A percentile compares a stretch with the other conserved stretches of the same genome.
phyloP scores from a whole-genome alignment of 164 flowering plant genomes.

The Magnolia kwangsiensis region DNA sequence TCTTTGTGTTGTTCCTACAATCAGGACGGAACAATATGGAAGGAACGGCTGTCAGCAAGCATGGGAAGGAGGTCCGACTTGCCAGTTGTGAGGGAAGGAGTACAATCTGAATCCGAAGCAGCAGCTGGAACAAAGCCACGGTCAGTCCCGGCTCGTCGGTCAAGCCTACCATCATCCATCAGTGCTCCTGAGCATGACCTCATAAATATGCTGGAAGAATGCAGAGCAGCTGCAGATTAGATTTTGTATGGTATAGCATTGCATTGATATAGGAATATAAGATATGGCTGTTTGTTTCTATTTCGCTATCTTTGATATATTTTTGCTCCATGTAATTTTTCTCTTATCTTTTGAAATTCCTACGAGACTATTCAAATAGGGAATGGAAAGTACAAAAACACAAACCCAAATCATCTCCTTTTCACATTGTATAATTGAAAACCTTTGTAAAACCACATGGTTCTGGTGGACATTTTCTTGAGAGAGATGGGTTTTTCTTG shows the following conservation, averaged over 20 bases:
- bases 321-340: not conserved
- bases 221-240: slow-evolving; percentile 43
- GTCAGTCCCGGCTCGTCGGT: slow-evolving; percentile 34
- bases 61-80: slow-evolving; percentile 47
- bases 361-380: not conserved
- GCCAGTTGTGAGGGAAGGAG: slow-evolving; percentile 53
- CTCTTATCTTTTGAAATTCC: not conserved
- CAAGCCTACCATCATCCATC: slow-evolving; percentile 60
- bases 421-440: not conserved
- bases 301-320: not conserved
- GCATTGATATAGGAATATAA: not conserved
- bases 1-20: not conserved
- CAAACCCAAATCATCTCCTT: not conserved
- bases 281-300: not conserved
- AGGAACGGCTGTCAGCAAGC: slow-evolving; percentile 61
- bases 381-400: not conserved
- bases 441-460: not conserved
- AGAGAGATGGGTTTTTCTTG: not conserved
- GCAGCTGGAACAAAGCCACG: slow-evolving; percentile 26
- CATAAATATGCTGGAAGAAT: slow-evolving; percentile 73
- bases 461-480: not conserved
- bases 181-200: slow-evolving; percentile 91
- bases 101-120: slow-evolving; percentile 34
- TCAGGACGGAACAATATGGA: slow-evolving; percentile 97
- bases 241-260: not conserved